Percentiles rank a stretch among this genome's conserved stretches.
Evolutionary conservation across 805 yeast species (phyloP).

Genomic region (Torulaspora franciscae): DNA sequence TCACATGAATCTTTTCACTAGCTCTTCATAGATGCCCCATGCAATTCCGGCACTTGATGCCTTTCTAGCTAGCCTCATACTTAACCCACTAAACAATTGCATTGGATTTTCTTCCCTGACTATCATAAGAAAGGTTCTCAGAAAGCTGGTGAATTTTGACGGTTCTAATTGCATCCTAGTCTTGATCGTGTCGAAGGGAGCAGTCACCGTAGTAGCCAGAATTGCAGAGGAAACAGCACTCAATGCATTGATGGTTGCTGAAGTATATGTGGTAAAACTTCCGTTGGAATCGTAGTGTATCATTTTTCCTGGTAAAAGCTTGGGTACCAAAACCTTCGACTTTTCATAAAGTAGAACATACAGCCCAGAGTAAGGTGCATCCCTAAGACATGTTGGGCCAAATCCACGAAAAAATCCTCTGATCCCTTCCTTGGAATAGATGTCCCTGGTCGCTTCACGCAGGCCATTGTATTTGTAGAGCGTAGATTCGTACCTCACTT

Average conservation of each 20-base stretch:
- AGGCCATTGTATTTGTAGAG: constrained; percentile 65
- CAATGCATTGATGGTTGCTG: constrained; percentile 59
- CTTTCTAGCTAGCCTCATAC: constrained; percentile 75
- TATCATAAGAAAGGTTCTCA: constrained; percentile 39
- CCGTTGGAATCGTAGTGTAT: constrained; percentile 19
- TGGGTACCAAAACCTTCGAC: constrained; percentile 55
- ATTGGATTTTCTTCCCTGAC: constrained; percentile 44
- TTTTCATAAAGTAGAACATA: constrained; percentile 83
- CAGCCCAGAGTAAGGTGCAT: constrained; percentile 94
- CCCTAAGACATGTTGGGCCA: constrained; percentile 80
- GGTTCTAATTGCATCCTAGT: constrained; percentile 83
- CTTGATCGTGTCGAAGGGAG: constrained; percentile 92
- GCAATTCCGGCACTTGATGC: constrained; percentile 91
- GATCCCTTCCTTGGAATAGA: constrained; percentile 49
- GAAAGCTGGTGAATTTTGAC: constrained; percentile 39
- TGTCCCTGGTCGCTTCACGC: constrained; percentile 52
- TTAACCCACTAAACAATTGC: constrained; percentile 76
- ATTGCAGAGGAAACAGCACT: constrained; percentile 80
- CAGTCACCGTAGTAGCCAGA: constrained; percentile 77
- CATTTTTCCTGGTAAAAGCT: constrained; percentile 26
- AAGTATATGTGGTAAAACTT: constrained; percentile 35
- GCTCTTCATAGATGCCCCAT: constrained; percentile 95
- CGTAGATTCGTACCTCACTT: constrained; percentile 84
- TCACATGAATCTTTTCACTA: constrained; percentile 43
- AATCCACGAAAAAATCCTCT: constrained; percentile 82